These are phyloP conservation scores for Colletotrichum sp. DNA, from an alignment of 2,329 filamentous ascomycete species.

Conservation along the genomic window DNA sequence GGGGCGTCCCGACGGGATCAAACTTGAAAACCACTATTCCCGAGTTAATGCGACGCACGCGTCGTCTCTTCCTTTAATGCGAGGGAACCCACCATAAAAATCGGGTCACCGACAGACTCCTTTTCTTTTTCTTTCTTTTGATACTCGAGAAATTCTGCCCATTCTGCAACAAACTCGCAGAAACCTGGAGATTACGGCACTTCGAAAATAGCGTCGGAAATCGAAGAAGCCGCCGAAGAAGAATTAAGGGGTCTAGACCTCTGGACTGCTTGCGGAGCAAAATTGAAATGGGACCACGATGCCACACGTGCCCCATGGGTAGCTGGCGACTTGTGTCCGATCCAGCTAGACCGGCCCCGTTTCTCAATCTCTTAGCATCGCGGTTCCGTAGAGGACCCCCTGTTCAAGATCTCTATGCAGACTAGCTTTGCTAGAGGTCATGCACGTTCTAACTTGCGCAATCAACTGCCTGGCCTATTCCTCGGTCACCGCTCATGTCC, in stretches of 20 bases:
- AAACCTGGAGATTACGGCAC: not conserved
- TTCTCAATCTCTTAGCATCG: not conserved
- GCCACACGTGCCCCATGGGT: slow-evolving; percentile 1
- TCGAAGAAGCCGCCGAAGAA: not conserved
- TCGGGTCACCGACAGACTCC: not conserved
- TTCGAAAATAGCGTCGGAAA: not conserved
- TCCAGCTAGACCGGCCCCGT: not conserved
- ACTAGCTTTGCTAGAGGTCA: not conserved
- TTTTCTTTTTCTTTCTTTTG: not conserved
- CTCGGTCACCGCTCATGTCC: not conserved
- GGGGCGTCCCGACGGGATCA: not conserved
- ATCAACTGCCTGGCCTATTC: not conserved
- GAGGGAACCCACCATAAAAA: not conserved
- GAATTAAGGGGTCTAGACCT: slow-evolving; percentile 1
- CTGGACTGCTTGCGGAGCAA: not conserved
- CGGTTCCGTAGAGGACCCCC: not conserved
- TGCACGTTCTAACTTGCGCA: not conserved
- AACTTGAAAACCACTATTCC: not conserved
- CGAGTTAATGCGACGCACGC: not conserved
- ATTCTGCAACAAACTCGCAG: not conserved
- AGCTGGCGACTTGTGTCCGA: not conserved
- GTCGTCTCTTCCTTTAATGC: not conserved
- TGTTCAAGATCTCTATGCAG: not conserved
- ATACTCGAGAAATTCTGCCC: not conserved
- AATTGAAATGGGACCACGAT: not conserved